These are phyloP conservation scores for Aspergillus diversus DNA, from an alignment of 495 filamentous ascomycete species.

Conservation along the genomic window DNA sequence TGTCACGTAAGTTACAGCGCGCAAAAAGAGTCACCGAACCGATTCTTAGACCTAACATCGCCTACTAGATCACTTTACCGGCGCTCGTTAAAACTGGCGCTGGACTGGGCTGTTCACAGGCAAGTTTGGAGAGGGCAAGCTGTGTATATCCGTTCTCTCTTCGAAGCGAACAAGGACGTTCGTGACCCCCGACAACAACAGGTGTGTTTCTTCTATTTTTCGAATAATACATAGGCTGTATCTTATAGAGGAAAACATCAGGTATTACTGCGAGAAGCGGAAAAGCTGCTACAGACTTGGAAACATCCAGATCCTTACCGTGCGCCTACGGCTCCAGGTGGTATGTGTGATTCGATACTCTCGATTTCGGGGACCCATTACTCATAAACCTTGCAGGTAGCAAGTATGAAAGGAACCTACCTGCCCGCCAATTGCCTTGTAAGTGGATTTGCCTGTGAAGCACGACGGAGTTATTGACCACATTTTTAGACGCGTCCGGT, in stretches of 20 bases:
- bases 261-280: slow-evolving; percentile 83
- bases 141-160: slow-evolving; percentile 91
- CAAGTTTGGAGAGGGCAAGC: slow-evolving; percentile 93
- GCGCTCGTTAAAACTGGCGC: slow-evolving; percentile 85
- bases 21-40: background rate
- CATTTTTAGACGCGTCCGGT: slow-evolving; percentile 21
- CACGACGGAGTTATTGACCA: slow-evolving; percentile 5
- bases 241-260: slow-evolving; percentile 35
- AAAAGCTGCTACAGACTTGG: slow-evolving; percentile 86
- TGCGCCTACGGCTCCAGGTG: slow-evolving; percentile 89
- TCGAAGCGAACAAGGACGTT: slow-evolving; percentile 89
- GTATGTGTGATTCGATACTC: slow-evolving; percentile 53
- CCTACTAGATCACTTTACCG: slow-evolving; percentile 82
- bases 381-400: slow-evolving; percentile 64
- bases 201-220: slow-evolving; percentile 52
- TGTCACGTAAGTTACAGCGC: slow-evolving; percentile 37
- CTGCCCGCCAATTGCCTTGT: slow-evolving; percentile 78
- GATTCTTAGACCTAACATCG: slow-evolving; percentile 18
- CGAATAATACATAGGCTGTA: background rate
- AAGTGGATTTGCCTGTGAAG: slow-evolving; percentile 43
- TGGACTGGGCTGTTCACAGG: slow-evolving; percentile 93
- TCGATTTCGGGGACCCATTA: background rate
- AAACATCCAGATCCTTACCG: slow-evolving; percentile 95
- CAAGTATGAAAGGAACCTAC: slow-evolving; percentile 95
- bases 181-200: slow-evolving; percentile 85